phyloP scores from a whole-genome alignment of 2,329 filamentous ascomycete species.

The Geosmithia putterillii region DNA sequence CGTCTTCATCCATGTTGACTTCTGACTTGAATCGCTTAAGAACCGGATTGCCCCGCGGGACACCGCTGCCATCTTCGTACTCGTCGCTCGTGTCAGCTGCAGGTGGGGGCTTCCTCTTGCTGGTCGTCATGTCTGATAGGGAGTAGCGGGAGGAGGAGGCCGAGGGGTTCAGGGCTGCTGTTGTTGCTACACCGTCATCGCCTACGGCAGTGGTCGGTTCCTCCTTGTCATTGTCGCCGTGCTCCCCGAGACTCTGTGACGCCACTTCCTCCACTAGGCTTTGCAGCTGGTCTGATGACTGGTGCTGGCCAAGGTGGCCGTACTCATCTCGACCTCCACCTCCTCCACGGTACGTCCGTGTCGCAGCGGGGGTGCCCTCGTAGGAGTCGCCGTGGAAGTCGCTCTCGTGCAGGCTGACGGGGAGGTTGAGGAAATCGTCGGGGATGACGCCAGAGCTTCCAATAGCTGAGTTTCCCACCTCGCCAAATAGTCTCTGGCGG shows the following conservation, averaged over 20 bases:
- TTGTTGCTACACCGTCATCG: slow-evolving; percentile 6
- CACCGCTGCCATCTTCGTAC: slow-evolving; percentile 24
- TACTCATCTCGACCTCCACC: slow-evolving; percentile 8
- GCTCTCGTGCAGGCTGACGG: slow-evolving; percentile 22
- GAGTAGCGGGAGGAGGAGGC: background rate
- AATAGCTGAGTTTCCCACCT: slow-evolving; percentile 39
- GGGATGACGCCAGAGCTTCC: slow-evolving; percentile 40
- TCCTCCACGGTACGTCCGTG: slow-evolving; percentile 10
- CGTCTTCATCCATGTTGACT: slow-evolving; percentile 22
- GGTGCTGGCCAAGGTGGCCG: slow-evolving; percentile 26
- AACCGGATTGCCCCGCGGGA: slow-evolving; percentile 26
- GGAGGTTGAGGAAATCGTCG: slow-evolving; percentile 35
- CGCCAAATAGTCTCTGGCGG: slow-evolving; percentile 33
- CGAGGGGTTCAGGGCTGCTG: background rate
- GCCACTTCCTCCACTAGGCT: slow-evolving; percentile 38
- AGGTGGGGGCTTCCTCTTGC: slow-evolving; percentile 39
- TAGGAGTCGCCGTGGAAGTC: slow-evolving; percentile 28
- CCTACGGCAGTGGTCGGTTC: slow-evolving; percentile 14
- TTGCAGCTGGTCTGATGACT: slow-evolving; percentile 36
- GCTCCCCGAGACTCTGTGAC: slow-evolving; percentile 40
- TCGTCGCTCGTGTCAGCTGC: slow-evolving; percentile 39
- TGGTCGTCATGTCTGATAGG: slow-evolving; percentile 27
- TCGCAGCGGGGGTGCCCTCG: slow-evolving; percentile 21
- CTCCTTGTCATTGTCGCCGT: background rate
- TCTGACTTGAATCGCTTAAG: slow-evolving; percentile 46